These are phyloP conservation scores for Fusarium xyrophilum DNA, from an alignment of 2,329 filamentous ascomycete species.

Conservation along the genomic window DNA sequence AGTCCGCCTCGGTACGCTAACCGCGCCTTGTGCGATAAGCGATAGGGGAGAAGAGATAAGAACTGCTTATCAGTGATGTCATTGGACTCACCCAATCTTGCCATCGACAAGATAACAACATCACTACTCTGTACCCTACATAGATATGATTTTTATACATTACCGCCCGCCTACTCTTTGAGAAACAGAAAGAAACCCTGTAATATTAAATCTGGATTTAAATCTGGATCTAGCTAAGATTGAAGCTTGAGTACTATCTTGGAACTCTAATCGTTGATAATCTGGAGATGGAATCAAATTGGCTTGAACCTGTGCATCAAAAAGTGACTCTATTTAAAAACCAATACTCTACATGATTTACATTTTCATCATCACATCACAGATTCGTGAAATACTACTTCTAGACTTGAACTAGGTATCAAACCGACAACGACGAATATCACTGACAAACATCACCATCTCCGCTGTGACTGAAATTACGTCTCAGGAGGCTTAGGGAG, in stretches of 20 bases:
- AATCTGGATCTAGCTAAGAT: neutral
- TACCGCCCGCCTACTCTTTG: neutral
- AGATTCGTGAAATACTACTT: neutral
- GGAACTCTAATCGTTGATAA: rapidly evolving
- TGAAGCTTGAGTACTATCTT: rapidly evolving
- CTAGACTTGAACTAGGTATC: neutral
- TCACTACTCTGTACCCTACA: neutral
- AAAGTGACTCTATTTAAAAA: no score
- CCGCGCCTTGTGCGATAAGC: neutral
- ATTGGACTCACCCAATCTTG: rapidly evolving
- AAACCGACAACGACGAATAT: rapidly evolving
- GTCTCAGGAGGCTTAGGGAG: no score
- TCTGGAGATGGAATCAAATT: rapidly evolving
- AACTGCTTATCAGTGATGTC: rapidly evolving
- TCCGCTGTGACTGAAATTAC: rapidly evolving
- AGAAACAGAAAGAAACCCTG: neutral
- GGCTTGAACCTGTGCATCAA: no score
- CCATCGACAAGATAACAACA: neutral
- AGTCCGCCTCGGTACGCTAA: neutral
- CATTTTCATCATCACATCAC: no score
- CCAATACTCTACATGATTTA: no score
- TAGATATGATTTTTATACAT: neutral
- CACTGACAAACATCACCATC: rapidly evolving
- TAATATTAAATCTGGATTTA: no score
- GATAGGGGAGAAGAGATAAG: neutral